These are phyloP conservation scores for Micromonas commoda DNA, from an alignment of 139 green algal genomes.

Conservation along the genomic window DNA sequence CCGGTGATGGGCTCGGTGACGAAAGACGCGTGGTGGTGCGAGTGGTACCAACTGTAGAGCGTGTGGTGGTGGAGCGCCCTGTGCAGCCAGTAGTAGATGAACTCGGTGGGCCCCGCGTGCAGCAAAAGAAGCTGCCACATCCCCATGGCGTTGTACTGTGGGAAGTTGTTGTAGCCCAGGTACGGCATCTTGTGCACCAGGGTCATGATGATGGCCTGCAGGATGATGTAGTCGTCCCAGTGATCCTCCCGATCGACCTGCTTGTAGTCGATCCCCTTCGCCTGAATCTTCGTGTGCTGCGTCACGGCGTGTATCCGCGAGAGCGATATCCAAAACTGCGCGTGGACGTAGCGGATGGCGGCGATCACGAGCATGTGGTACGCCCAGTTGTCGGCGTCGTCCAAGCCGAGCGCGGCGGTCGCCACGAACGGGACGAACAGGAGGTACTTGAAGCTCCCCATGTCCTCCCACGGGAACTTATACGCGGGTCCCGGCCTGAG, in stretches of 20 bases:
- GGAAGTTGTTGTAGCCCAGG: conserved; percentile 37
- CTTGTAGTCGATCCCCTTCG: conserved; percentile 39
- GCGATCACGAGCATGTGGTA: conserved; percentile 37
- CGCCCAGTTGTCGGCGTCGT: conserved; percentile 36
- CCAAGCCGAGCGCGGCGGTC: conserved; percentile 15
- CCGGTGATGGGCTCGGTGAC: conserved; percentile 47
- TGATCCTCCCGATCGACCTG: conserved; percentile 43
- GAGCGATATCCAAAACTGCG: conserved; percentile 36
- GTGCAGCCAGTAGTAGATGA: conserved; percentile 51
- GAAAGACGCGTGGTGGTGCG: conserved; percentile 47
- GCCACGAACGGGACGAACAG: conserved; percentile 36
- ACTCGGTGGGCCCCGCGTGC: conserved; percentile 45
- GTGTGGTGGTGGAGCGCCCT: conserved; percentile 45
- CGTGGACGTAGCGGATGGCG: conserved; percentile 33
- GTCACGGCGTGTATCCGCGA: conserved; percentile 31
- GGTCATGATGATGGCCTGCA: conserved; percentile 37
- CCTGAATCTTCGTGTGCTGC: conserved; percentile 29
- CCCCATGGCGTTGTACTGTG: conserved; percentile 12
- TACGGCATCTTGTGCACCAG: conserved; percentile 27
- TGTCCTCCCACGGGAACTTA: conserved; percentile 40
- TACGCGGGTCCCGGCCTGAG: conserved; percentile 35
- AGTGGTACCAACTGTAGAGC: conserved; percentile 47
- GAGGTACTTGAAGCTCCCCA: conserved; percentile 42
- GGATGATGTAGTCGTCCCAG: conserved; percentile 52
- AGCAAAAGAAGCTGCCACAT: conserved; percentile 41